These are phyloP conservation scores for Corinectria fuckeliana DNA, from an alignment of 2,329 filamentous ascomycete species.

Conservation along the genomic window DNA sequence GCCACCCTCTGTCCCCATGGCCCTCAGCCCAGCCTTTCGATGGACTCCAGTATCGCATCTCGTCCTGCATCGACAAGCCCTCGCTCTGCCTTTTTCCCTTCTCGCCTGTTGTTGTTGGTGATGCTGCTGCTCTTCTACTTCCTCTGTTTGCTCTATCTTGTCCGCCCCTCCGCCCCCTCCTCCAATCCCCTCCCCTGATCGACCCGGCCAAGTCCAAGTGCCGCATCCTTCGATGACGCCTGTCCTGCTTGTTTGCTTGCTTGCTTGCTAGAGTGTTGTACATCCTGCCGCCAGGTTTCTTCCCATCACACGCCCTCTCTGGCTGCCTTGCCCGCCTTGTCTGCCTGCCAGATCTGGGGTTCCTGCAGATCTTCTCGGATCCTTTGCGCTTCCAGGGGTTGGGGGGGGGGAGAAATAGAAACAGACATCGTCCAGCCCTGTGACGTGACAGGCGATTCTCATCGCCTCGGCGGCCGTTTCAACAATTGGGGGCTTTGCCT, in stretches of 20 bases:
- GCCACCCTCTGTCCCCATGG: background rate
- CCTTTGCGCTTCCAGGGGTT: constrained; percentile 17
- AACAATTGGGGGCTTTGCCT: background rate
- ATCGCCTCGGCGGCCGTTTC: constrained; percentile 9
- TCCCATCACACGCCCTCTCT: constrained; percentile 5
- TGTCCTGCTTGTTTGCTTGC: background rate
- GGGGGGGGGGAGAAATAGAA: background rate
- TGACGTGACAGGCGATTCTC: constrained; percentile 6
- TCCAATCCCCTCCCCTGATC: constrained; percentile 2
- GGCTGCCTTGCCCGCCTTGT: constrained; percentile 1
- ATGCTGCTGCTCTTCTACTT: background rate
- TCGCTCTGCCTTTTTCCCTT: background rate
- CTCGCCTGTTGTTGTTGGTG: no score
- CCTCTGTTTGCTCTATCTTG: background rate
- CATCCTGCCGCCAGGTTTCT: background rate
- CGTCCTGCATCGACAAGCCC: background rate
- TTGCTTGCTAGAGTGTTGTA: no score
- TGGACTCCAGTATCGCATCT: background rate
- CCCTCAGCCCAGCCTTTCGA: no score
- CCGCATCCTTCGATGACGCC: constrained; percentile 9
- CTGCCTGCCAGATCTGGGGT: constrained; percentile 34
- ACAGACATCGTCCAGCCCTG: constrained; percentile 5
- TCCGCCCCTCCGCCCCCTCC: background rate
- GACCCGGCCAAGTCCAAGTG: constrained; percentile 9
- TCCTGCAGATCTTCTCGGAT: constrained; percentile 37